phyloP scores from a whole-genome alignment of 441 rosid genomes.

The Brassica hybrid region DNA sequence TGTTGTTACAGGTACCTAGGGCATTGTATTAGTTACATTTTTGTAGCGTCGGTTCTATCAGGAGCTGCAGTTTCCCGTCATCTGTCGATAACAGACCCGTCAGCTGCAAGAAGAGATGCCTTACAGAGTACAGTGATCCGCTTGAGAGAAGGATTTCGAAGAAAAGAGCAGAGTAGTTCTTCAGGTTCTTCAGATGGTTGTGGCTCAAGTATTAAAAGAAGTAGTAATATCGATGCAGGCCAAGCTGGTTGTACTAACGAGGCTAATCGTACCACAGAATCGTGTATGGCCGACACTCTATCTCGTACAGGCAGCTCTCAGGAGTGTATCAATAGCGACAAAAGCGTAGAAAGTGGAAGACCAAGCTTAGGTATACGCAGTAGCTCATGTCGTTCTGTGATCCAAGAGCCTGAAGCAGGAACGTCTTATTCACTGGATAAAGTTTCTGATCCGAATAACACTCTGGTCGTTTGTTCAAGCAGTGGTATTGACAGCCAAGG shows the following conservation, averaged over 20 bases:
- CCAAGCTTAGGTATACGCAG: constrained; percentile 91
- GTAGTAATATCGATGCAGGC: constrained; percentile 91
- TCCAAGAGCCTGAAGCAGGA: constrained; percentile 92
- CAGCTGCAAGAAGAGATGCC: constrained; percentile 99
- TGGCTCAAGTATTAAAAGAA: constrained; percentile 96
- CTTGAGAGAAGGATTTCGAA: constrained; percentile 96
- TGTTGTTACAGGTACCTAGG: constrained; percentile 89
- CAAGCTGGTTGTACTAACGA: constrained; percentile 73
- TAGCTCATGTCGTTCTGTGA: constrained; percentile 90
- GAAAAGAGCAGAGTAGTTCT: constrained; percentile 90
- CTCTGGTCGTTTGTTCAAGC: constrained; percentile 76
- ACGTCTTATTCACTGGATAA: constrained; percentile 61
- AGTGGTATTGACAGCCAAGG: constrained; percentile 97
- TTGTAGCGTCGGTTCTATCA: constrained; percentile 94
- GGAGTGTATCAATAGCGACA: constrained; percentile 88
- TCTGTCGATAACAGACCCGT: constrained; percentile 86
- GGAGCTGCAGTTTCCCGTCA: constrained; percentile 99
- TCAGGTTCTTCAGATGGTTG: constrained; percentile 99
- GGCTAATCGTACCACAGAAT: constrained; percentile 59
- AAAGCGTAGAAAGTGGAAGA: constrained; percentile 97
- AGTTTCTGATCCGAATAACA: constrained; percentile 67
- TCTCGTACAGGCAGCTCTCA: constrained; percentile 80
- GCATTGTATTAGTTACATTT: constrained; percentile 96
- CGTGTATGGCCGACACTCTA: constrained; percentile 59
- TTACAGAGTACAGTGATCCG: constrained; percentile 96